Percentiles rank a stretch among this genome's conserved stretches.
These are phyloP conservation scores for Sporothrix brasiliensis DNA, from an alignment of 2,329 filamentous ascomycete species.

Conservation along the genomic window DNA sequence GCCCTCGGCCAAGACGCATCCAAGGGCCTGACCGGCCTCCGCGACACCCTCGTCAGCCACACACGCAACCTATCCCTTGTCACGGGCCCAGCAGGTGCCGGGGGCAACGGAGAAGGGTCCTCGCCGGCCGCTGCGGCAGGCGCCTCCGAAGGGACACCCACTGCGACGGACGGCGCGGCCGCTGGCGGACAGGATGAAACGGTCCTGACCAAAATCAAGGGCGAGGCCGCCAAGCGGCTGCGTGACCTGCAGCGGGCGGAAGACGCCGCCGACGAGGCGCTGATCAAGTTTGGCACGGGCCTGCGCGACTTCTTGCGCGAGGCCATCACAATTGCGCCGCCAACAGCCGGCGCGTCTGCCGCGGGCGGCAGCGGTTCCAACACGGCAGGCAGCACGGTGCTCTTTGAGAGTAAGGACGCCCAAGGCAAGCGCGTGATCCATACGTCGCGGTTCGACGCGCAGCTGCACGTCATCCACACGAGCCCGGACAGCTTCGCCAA, in stretches of 20 bases:
- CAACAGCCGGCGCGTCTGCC: constrained; percentile 54
- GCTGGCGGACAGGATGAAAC: constrained; percentile 48
- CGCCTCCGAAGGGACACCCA: constrained; percentile 49
- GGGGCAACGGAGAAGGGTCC: constrained; percentile 39
- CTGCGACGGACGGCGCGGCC: constrained; percentile 41
- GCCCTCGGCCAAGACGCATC: constrained; percentile 79
- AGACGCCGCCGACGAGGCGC: constrained; percentile 92
- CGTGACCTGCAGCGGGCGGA: constrained; percentile 91
- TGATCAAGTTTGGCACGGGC: constrained; percentile 87
- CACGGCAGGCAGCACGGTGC: constrained; percentile 55
- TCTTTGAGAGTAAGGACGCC: constrained; percentile 93
- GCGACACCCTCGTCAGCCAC: constrained; percentile 67
- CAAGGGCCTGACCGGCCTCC: constrained; percentile 74
- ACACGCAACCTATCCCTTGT: constrained; percentile 74
- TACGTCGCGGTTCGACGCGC: constrained; percentile 89
- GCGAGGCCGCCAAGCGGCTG: constrained; percentile 78
- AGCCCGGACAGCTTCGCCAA: constrained; percentile 78
- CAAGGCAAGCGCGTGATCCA: constrained; percentile 92
- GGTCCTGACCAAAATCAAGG: constrained; percentile 74
- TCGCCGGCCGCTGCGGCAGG: constrained; percentile 18
- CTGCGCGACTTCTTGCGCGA: constrained; percentile 88
- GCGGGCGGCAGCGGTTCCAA: constrained; percentile 2
- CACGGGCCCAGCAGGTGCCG: constrained; percentile 41
- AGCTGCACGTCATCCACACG: constrained; percentile 93
- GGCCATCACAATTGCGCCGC: constrained; percentile 84